Conservation (phyloP, 306 rosid genomes). For the Dryas octopetala region DNA sequence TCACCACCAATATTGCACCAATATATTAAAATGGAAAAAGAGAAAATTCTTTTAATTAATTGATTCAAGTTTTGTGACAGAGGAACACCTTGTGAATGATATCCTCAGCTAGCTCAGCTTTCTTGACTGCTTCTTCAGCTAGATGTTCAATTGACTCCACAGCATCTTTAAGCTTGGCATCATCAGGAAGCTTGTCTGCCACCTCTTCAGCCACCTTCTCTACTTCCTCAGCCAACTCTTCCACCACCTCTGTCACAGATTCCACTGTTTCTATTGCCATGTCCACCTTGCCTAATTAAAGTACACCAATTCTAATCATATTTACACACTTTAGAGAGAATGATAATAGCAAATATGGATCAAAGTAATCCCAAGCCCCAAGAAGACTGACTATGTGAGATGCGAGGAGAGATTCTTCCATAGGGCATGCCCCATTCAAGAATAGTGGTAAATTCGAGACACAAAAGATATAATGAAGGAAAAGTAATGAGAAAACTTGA, state of each 20-base stretch:
- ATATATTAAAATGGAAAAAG: not conserved
- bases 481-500: not conserved
- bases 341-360: not conserved
- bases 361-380: no score
- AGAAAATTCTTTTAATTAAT: not conserved
- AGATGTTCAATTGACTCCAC: slow-evolving; percentile 10
- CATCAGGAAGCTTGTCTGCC: slow-evolving; percentile 10
- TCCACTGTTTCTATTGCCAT: slow-evolving; percentile 4
- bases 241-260: slow-evolving; percentile 17
- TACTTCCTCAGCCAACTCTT: slow-evolving; percentile 10
- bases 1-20: not conserved
- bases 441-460: no score
- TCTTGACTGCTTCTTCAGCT: not conserved
- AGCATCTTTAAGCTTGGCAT: slow-evolving; percentile 18
- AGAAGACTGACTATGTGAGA: no score
- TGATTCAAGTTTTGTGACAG: not conserved
- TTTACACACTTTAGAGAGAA: not conserved
- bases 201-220: slow-evolving; percentile 10
- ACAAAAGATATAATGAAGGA: not conserved
- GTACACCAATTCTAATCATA: not conserved
- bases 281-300: slow-evolving; percentile 14
- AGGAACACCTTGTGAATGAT: slow-evolving; percentile 17
- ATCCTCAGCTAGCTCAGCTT: slow-evolving; percentile 16
- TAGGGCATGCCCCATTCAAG: no score
- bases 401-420: no score